Evolutionary conservation across 257 asterid species (phyloP).

Genomic region (Solanum chiquidenum): DNA sequence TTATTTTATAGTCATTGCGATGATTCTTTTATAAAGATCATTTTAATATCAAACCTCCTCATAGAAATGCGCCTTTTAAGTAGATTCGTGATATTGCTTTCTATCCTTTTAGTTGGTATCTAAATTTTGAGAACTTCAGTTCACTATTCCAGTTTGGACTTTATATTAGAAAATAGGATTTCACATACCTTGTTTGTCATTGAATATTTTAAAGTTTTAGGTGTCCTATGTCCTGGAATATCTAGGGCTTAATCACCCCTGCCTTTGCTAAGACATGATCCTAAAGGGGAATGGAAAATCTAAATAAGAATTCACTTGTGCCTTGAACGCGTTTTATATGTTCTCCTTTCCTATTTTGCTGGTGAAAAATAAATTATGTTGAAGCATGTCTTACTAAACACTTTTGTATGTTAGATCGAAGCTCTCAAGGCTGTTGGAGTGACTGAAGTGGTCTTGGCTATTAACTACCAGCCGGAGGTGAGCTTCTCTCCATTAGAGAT

Average conservation of each 20-base stretch:
- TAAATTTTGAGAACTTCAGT: neutral
- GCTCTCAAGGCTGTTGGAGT: slow-evolving; percentile 91
- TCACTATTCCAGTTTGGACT: neutral
- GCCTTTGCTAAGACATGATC: neutral
- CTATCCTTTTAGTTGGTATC: neutral
- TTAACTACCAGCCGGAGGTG: slow-evolving; percentile 97
- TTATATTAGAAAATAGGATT: neutral
- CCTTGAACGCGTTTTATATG: neutral
- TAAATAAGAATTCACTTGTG: neutral
- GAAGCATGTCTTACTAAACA: neutral
- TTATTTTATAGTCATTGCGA: neutral
- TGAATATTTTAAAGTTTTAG: neutral
- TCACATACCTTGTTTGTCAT: neutral
- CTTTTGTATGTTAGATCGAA: slow-evolving; percentile 48
- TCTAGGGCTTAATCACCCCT: neutral
- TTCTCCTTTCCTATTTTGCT: neutral
- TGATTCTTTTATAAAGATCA: neutral
- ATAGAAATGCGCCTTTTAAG: neutral
- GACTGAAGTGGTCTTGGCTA: slow-evolving; percentile 90
- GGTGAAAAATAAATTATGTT: neutral
- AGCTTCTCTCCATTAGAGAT: neutral
- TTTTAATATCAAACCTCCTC: neutral
- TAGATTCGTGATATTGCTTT: neutral
- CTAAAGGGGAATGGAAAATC: neutral
- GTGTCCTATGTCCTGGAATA: neutral